Conservation (phyloP, 257 asterid genomes). For the Solanum arcanum region DNA sequence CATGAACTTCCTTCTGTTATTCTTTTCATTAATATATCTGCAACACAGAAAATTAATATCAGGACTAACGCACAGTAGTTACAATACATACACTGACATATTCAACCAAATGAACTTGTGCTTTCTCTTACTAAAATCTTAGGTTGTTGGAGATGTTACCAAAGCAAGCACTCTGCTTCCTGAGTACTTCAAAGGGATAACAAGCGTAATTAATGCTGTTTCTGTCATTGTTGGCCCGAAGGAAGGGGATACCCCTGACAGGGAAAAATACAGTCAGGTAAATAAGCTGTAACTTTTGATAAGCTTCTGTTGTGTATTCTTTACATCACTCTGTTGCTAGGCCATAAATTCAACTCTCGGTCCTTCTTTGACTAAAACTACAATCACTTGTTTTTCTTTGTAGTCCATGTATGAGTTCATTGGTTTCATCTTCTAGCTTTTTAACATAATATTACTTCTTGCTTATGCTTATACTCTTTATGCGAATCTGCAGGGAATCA, state of each 20-base stretch:
- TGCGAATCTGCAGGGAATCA: slow-evolving; percentile 65
- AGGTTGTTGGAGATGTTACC: slow-evolving; percentile 90
- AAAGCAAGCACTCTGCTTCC: slow-evolving; percentile 72
- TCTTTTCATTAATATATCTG: neutral
- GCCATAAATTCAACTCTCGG: neutral
- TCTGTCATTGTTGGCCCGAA: slow-evolving; percentile 97
- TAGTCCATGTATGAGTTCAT: neutral
- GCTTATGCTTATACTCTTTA: neutral
- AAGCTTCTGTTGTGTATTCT: neutral
- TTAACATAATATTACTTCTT: neutral
- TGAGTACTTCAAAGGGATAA: slow-evolving; percentile 78
- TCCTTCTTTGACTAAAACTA: neutral
- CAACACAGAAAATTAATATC: neutral
- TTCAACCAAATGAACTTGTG: neutral
- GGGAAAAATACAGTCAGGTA: slow-evolving; percentile 96
- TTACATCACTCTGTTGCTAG: neutral
- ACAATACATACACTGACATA: neutral
- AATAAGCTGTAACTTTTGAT: neutral
- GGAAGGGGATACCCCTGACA: slow-evolving; percentile 98
- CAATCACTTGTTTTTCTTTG: neutral
- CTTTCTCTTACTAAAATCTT: neutral
- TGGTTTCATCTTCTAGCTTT: neutral
- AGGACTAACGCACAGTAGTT: neutral
- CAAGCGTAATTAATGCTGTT: slow-evolving; percentile 64
- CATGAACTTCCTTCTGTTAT: neutral